Evolutionary conservation across 192 early-diverging fungal species (phyloP), one percentile per base, ranked within the genome.

Genomic region (Coemansia sp.): DNA sequence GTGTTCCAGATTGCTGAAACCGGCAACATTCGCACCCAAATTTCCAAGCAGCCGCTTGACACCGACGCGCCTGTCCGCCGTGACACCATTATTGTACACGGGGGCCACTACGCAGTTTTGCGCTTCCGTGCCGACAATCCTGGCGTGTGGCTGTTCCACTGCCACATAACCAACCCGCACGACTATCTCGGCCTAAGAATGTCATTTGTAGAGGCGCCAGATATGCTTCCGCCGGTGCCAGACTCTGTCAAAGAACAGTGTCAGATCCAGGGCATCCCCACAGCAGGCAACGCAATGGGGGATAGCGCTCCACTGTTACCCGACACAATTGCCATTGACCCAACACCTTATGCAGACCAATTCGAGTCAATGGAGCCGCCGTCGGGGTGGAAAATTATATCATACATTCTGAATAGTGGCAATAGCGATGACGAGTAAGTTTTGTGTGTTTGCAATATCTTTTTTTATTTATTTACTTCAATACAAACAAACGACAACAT

Each of bases 121-220:
- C 83, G 89, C 10, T 91, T 92, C 73, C 55, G 81, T 14, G 87
- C 87, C 11, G 85, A 92, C 75, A 93, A 92, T 69, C 88, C 90
- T 1, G 93, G 91, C 40, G 83, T 85, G 40, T 93, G 91, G 91
- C 71, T 90, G 30, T 83, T 93, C 74, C 92, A 93, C 75, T 93
- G 93, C 68, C 93, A 93, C 65, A 69, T 73, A 25, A 73, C 79
- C 29, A n/a, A n/a, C n/a, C 82, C 60, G 42, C 79, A 81, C 45
- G 72, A 90, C 40, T 77, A 84, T 56, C 70, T 86, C 43, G 90
- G 92, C 25, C 82, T 94, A 46, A 85, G 82, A 30, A 82, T 84
- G 33, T 74, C 80, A 6, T 77, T 94, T 69, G 72, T 92, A 50
- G 25, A 43, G 2, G 64, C 87, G 44, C 85, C 85, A 14, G 77